Conservation (phyloP, 208 protist species). For the Leishmania lainsoni region DNA sequence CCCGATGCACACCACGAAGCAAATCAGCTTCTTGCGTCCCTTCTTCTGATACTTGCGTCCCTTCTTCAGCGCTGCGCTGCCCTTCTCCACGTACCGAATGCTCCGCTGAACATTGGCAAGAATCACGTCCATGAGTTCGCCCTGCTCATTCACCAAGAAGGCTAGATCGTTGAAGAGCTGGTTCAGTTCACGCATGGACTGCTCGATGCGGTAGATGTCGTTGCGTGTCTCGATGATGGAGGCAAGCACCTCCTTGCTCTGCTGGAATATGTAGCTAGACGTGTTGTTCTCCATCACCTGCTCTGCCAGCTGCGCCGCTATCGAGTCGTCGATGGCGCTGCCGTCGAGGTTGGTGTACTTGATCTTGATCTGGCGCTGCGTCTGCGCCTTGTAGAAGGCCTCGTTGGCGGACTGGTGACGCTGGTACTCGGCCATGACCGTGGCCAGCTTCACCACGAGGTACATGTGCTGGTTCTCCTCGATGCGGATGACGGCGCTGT, state of each 20-base stretch:
- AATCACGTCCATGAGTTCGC: constrained; percentile 86
- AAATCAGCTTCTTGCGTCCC: constrained; percentile 77
- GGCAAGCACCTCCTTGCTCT: constrained; percentile 86
- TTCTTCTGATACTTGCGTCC: constrained; percentile 81
- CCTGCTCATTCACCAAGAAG: constrained; percentile 89
- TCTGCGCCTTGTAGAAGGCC: constrained; percentile 74
- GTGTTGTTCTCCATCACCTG: constrained; percentile 82
- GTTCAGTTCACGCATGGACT: constrained; percentile 85
- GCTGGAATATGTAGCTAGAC: constrained; percentile 86
- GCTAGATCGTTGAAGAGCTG: constrained; percentile 91
- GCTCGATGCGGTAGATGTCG: constrained; percentile 91
- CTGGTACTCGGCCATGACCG: constrained; percentile 67
- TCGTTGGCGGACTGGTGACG: constrained; percentile 62
- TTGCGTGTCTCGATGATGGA: constrained; percentile 87
- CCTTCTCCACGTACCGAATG: constrained; percentile 63
- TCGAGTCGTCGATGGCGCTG: constrained; percentile 70
- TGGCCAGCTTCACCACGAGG: constrained; percentile 51
- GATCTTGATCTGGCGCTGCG: constrained; percentile 91
- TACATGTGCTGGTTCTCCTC: constrained; percentile 85
- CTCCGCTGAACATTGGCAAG: constrained; percentile 70
- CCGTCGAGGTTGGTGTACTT: constrained; percentile 87
- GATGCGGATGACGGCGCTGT: constrained; percentile 85
- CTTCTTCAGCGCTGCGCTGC: constrained; percentile 70
- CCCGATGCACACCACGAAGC: constrained; percentile 45
- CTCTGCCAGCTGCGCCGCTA: constrained; percentile 70